These are phyloP conservation scores for Gossypium lobatum DNA, from an alignment of 441 rosid species.

Conservation along the genomic window DNA sequence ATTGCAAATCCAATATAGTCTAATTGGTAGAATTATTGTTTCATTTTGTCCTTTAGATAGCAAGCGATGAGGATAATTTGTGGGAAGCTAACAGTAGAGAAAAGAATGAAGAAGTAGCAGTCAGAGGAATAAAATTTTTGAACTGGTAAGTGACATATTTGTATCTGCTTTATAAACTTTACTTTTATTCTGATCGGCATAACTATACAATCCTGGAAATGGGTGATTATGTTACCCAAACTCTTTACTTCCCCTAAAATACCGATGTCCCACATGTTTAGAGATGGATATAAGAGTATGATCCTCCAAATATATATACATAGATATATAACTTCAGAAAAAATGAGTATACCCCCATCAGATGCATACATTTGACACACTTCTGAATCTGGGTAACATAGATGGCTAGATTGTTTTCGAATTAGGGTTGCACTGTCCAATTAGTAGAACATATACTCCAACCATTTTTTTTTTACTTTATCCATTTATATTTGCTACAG, in stretches of 20 bases:
- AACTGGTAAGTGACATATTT: slow-evolving; percentile 45
- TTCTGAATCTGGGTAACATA: not conserved
- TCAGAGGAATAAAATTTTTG: slow-evolving; percentile 67
- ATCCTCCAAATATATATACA: not conserved
- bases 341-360: not conserved
- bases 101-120: slow-evolving; percentile 60
- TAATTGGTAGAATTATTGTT: slow-evolving; percentile 8
- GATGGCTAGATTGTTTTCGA: not conserved
- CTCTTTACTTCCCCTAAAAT: not conserved
- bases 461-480: not conserved
- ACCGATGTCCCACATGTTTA: not conserved
- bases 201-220: not conserved
- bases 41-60: slow-evolving; percentile 39
- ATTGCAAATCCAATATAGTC: not conserved
- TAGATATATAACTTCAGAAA: not conserved
- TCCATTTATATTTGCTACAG: slow-evolving; percentile 29
- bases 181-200: not conserved
- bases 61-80: slow-evolving; percentile 53
- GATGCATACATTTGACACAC: not conserved
- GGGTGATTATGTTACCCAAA: not conserved
- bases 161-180: not conserved
- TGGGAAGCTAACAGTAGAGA: slow-evolving; percentile 76
- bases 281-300: not conserved
- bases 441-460: not conserved
- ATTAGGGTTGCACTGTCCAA: not conserved